A percentile compares a stretch with the other conserved stretches of the same genome.
Evolutionary conservation across 2,329 filamentous ascomycete species (phyloP).

Genomic region (Alternaria viburni): DNA sequence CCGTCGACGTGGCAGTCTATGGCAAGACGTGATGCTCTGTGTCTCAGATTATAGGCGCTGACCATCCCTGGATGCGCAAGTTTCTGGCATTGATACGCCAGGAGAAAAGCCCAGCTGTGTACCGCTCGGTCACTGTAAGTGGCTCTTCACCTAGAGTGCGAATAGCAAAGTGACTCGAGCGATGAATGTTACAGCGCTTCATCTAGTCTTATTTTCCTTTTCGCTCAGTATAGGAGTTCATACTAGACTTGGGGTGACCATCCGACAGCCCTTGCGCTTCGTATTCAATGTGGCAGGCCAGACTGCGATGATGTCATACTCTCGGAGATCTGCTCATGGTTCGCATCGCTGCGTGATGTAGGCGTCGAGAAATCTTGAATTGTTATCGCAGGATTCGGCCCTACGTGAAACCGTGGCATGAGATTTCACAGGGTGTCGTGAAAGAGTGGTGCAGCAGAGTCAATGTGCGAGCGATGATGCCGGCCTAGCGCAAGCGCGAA

Average conservation of each 20-base stretch:
- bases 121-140: neutral
- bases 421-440: neutral
- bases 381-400: neutral
- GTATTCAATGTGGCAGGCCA: neutral
- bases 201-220: neutral
- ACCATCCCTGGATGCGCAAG: neutral
- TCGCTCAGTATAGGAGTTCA: neutral
- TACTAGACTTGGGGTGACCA: neutral
- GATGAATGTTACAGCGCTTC: neutral
- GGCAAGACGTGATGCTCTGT: neutral
- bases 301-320: neutral
- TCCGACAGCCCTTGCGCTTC: neutral
- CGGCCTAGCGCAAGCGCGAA: neutral
- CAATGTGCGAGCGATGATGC: neutral
- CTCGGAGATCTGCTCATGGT: neutral
- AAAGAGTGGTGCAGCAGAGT: neutral
- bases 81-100: neutral
- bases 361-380: neutral
- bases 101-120: neutral
- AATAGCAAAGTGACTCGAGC: neutral
- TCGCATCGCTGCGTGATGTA: neutral
- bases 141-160: neutral
- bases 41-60: neutral
- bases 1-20: constrained; percentile 8
- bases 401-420: neutral